A percentile compares a stretch with the other conserved stretches of the same genome.
Evolutionary conservation across 306 rosid genomes (phyloP).

Genomic region (Trifolium subterraneum): DNA sequence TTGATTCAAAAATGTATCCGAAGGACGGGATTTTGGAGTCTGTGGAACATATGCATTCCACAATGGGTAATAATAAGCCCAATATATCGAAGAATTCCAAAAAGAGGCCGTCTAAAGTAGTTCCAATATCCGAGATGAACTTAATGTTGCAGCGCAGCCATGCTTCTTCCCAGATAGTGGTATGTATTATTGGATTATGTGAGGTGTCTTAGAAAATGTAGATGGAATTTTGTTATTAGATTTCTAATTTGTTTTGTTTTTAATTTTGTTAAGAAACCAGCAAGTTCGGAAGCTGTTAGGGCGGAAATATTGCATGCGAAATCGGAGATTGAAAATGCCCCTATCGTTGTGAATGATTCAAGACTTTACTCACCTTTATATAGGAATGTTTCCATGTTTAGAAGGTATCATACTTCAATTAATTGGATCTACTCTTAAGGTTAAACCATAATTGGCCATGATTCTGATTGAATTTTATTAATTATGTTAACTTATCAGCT

Average conservation of each 20-base stretch:
- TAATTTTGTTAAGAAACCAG: conserved; percentile 60
- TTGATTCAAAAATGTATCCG: neutral
- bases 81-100: conserved; percentile 40
- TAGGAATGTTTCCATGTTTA: conserved; percentile 77
- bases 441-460: conserved; percentile 18
- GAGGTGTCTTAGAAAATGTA: neutral
- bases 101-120: conserved; percentile 52
- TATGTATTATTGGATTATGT: conserved; percentile 44
- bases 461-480: neutral
- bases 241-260: conserved; percentile 29
- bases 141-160: conserved; percentile 54
- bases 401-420: conserved; percentile 56
- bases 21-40: conserved; percentile 49
- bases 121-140: conserved; percentile 81
- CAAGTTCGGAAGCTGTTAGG: conserved; percentile 58
- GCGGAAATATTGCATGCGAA: conserved; percentile 58
- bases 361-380: conserved; percentile 73
- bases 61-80: conserved; percentile 33
- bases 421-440: conserved; percentile 13
- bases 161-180: conserved; percentile 50
- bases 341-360: conserved; percentile 57
- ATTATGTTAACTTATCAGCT: neutral
- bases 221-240: conserved; percentile 17
- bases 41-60: conserved; percentile 20
- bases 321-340: conserved; percentile 80